Conservation (phyloP, 495 filamentous ascomycete genomes). For the Aspergillus diversus region DNA sequence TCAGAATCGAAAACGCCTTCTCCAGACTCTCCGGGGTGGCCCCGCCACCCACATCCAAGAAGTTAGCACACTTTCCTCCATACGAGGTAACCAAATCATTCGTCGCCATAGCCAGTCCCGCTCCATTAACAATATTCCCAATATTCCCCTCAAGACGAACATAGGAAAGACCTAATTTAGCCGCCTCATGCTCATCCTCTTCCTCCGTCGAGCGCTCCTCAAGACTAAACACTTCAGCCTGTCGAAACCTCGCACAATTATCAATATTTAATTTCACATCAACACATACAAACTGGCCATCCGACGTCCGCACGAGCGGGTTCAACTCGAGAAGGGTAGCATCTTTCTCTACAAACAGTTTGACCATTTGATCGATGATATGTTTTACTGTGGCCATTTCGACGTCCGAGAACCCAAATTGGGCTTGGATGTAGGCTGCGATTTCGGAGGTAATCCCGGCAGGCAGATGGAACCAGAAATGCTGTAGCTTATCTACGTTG, state of each 20-base stretch:
- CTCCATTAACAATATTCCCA: slow-evolving; percentile 41
- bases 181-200: slow-evolving; percentile 29
- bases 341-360: slow-evolving; percentile 36
- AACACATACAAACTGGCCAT: slow-evolving; percentile 32
- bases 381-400: slow-evolving; percentile 29
- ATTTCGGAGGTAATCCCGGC: slow-evolving; percentile 31
- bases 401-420: slow-evolving; percentile 29
- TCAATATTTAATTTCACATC: slow-evolving; percentile 40
- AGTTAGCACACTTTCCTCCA: slow-evolving; percentile 39
- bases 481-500: slow-evolving; percentile 31
- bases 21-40: slow-evolving; percentile 33
- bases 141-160: slow-evolving; percentile 38
- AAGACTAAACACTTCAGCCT: slow-evolving; percentile 29
- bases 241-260: slow-evolving; percentile 31
- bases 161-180: slow-evolving; percentile 33
- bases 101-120: slow-evolving; percentile 41
- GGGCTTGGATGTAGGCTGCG: slow-evolving; percentile 27
- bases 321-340: slow-evolving; percentile 41
- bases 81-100: slow-evolving; percentile 35
- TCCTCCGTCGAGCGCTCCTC: slow-evolving; percentile 26
- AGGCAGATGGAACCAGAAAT: slow-evolving; percentile 29
- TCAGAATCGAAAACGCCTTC: slow-evolving; percentile 36
- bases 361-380: slow-evolving; percentile 32
- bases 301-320: slow-evolving; percentile 33
- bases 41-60: slow-evolving; percentile 36